A percentile compares a stretch with the other conserved stretches of the same genome.
Evolutionary conservation across 1,284 basidiomycete genomes (phyloP).

Genomic region (Sanghuangporus weigelae): DNA sequence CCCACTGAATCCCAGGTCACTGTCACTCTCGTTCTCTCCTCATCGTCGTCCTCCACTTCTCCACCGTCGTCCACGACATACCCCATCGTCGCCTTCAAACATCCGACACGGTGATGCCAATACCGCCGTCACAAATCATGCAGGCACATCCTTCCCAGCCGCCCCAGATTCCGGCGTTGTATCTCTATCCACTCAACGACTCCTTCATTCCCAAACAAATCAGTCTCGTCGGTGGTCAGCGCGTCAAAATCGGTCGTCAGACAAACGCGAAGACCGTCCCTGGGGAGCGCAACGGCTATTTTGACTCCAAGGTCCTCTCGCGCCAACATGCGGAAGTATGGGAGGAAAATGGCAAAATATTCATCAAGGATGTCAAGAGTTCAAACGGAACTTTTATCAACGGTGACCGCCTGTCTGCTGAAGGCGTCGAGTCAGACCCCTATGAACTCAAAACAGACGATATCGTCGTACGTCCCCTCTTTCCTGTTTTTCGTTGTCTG

Average conservation of each 20-base stretch:
- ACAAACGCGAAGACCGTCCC: slow-evolving; percentile 96
- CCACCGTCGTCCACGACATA: slow-evolving; percentile 7
- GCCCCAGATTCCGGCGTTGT: slow-evolving; percentile 63
- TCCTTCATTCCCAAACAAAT: slow-evolving; percentile 97
- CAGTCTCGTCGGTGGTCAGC: slow-evolving; percentile 65
- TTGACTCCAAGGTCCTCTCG: slow-evolving; percentile 95
- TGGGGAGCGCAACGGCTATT: slow-evolving; percentile 93
- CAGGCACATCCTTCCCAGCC: slow-evolving; percentile 21
- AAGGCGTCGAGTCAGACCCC: slow-evolving; percentile 90
- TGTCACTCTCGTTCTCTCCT: slow-evolving; percentile 1
- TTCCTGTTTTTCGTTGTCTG: neutral
- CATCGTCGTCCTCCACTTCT: neutral
- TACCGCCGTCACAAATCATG: slow-evolving; percentile 28
- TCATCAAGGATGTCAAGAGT: slow-evolving; percentile 97
- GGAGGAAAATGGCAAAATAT: slow-evolving; percentile 92
- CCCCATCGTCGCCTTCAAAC: neutral
- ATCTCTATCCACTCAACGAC: slow-evolving; percentile 94
- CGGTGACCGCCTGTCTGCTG: slow-evolving; percentile 84
- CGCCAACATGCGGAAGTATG: slow-evolving; percentile 98
- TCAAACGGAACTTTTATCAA: slow-evolving; percentile 99
- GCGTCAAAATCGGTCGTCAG: slow-evolving; percentile 95
- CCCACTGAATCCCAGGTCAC: slow-evolving; percentile 2
- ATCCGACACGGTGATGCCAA: slow-evolving; percentile 19
- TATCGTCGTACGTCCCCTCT: slow-evolving; percentile 58
- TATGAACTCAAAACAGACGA: slow-evolving; percentile 95